phyloP scores from a whole-genome alignment of 148 eudicot genomes.

The Polygonum aviculare region DNA sequence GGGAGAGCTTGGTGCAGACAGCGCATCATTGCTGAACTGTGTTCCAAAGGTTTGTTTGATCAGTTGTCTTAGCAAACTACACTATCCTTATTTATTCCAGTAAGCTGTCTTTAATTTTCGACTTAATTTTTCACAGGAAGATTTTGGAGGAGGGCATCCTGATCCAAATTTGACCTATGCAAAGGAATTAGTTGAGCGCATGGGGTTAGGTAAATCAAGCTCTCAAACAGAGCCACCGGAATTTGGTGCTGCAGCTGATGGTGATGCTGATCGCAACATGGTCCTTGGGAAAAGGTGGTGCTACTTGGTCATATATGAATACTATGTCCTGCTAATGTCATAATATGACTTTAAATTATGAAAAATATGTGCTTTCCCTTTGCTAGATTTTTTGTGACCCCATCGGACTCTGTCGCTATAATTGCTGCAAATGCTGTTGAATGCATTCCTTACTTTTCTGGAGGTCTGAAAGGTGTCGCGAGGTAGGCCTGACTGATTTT shows the following conservation, averaged over 20 bases:
- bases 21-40: constrained; percentile 73
- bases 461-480: constrained; percentile 93
- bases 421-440: constrained; percentile 96
- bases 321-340: background rate
- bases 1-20: constrained; percentile 82
- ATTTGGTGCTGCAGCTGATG: constrained; percentile 99
- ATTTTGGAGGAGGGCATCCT: constrained; percentile 98
- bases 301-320: background rate
- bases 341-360: background rate
- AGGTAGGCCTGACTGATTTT: constrained; percentile 38
- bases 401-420: constrained; percentile 96
- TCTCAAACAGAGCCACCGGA: constrained; percentile 68
- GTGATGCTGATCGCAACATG: constrained; percentile 99
- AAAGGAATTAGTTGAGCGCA: constrained; percentile 80
- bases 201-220: constrained; percentile 81
- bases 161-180: constrained; percentile 99
- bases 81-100: background rate
- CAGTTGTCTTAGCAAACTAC: background rate
- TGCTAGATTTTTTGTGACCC: constrained; percentile 90
- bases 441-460: constrained; percentile 85
- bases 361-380: constrained; percentile 13
- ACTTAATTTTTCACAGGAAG: constrained; percentile 44
- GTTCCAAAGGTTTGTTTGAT: constrained; percentile 59
- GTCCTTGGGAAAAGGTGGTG: constrained; percentile 82
- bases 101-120: background rate